Percentiles rank a stretch among this genome's conserved stretches.
These are phyloP conservation scores for Chaetothyriales sp. DNA, from an alignment of 2,329 filamentous ascomycete genomes.

Conservation along the genomic window DNA sequence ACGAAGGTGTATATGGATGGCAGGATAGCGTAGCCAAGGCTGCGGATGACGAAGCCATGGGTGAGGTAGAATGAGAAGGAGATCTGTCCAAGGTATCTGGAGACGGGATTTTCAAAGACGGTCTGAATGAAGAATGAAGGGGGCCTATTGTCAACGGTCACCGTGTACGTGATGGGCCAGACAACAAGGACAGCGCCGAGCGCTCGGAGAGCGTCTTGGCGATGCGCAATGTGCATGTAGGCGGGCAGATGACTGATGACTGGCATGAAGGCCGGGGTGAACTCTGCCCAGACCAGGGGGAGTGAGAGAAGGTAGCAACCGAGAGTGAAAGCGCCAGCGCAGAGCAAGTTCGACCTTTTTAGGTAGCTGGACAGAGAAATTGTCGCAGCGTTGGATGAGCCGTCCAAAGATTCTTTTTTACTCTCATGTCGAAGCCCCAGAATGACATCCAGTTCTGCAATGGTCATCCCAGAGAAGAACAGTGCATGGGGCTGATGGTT, in stretches of 20 bases:
- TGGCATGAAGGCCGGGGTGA: background rate
- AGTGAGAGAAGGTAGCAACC: slow-evolving; percentile 8
- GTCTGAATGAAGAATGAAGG: slow-evolving; percentile 1
- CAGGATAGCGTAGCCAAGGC: slow-evolving; percentile 4
- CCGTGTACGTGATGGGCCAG: slow-evolving; percentile 23
- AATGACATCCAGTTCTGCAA: no score
- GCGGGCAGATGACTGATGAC: slow-evolving; percentile 1
- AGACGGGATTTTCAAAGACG: slow-evolving; percentile 5
- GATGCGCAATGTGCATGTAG: slow-evolving; percentile 2
- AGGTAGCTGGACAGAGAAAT: no score
- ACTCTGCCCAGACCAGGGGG: slow-evolving; percentile 1
- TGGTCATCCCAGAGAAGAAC: no score
- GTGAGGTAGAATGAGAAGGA: slow-evolving; percentile 22
- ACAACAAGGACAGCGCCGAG: slow-evolving; percentile 6
- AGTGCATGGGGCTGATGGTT: no score
- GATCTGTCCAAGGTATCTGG: slow-evolving; percentile 21
- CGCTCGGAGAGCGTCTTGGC: slow-evolving; percentile 2
- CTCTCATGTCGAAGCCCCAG: no score
- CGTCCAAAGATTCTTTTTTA: no score
- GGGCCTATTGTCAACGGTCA: background rate
- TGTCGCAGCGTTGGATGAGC: no score
- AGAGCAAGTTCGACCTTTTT: slow-evolving; percentile 22
- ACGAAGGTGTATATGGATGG: slow-evolving; percentile 4
- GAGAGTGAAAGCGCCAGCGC: background rate
- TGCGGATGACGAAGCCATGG: slow-evolving; percentile 12